Evolutionary conservation across 208 protist genomes (phyloP).

Genomic region (Naegleria gruberi): DNA sequence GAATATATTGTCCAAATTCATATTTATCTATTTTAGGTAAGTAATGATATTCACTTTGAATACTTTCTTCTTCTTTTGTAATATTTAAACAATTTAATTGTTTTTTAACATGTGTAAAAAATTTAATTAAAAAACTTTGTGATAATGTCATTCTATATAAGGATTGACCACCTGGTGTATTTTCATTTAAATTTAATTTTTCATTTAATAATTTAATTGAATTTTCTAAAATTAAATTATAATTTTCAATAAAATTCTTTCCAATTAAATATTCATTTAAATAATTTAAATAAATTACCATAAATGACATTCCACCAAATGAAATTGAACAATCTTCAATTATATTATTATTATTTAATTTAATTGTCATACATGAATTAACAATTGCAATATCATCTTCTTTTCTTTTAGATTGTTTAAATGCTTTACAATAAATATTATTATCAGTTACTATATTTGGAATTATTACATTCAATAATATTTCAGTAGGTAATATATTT

Average conservation of each 20-base stretch:
- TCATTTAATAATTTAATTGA: conserved; percentile 14
- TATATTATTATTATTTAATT: not conserved
- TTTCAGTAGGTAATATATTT: conserved; percentile 43
- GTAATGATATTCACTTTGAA: not conserved
- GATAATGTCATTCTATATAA: conserved; percentile 54
- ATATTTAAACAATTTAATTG: not conserved
- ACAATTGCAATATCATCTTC: conserved; percentile 79
- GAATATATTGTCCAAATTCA: not conserved
- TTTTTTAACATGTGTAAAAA: conserved; percentile 41
- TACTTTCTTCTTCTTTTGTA: not conserved
- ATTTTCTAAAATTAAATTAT: conserved; percentile 10
- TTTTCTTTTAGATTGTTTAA: conserved; percentile 57
- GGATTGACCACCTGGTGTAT: conserved; percentile 34
- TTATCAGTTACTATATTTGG: not conserved
- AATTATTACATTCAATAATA: conserved; percentile 31
- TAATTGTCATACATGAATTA: conserved; percentile 41
- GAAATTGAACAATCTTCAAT: not conserved
- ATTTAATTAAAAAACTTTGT: conserved; percentile 71
- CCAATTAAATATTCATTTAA: not conserved
- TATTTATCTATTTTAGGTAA: not conserved
- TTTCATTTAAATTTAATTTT: conserved; percentile 1
- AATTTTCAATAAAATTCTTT: not conserved
- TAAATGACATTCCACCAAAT: not conserved
- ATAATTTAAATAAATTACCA: not conserved
- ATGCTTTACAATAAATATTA: conserved; percentile 47